Conservation (phyloP, 176 grass and related monocot genomes). For the Bothriochloa decipiens region DNA sequence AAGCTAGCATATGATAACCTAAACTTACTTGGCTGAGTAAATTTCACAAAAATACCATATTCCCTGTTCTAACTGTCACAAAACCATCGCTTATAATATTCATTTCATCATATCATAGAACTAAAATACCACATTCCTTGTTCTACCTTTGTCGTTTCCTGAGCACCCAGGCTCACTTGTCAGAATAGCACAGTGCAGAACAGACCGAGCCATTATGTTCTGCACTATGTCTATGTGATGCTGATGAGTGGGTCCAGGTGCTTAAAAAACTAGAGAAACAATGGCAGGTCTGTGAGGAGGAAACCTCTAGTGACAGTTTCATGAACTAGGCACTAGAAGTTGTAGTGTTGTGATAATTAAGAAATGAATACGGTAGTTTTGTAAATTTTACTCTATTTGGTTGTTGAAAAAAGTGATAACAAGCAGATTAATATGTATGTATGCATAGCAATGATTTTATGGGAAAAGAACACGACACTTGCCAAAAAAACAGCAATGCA, state of each 20-base stretch:
- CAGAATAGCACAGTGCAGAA: background rate
- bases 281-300: background rate
- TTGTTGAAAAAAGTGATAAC: constrained; percentile 22
- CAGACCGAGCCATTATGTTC: background rate
- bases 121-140: too few relatives aligned
- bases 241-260: background rate
- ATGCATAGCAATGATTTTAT: constrained; percentile 20
- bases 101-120: background rate
- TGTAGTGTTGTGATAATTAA: background rate
- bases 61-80: background rate
- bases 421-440: background rate
- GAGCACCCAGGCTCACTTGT: background rate
- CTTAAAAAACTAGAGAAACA: background rate
- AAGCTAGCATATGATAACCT: constrained; percentile 4
- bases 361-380: background rate
- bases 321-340: background rate
- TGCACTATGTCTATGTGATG: background rate
- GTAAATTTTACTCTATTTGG: background rate
- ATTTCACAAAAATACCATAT: background rate
- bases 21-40: constrained; percentile 8
- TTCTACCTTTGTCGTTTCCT: too few relatives aligned
- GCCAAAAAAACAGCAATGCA: too few relatives aligned
- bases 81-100: background rate
- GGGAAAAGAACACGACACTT: background rate
- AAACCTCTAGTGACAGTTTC: background rate